phyloP scores from a whole-genome alignment of 73 alveolate genomes.

The Stentor roeselii region DNA sequence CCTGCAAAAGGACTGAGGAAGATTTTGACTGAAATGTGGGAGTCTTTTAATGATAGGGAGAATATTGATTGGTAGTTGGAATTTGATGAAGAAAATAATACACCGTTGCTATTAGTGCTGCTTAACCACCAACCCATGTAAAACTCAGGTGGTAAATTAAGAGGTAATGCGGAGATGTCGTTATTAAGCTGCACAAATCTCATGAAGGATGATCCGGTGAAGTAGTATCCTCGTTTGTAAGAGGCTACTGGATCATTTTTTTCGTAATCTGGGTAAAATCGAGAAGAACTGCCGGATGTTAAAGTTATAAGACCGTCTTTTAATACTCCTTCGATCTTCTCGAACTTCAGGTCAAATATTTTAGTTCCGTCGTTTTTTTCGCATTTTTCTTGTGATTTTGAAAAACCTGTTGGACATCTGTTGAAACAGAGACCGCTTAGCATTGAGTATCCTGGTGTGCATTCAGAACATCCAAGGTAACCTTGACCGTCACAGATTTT shows the following conservation, averaged over 20 bases:
- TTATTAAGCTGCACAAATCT: background rate
- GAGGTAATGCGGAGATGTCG: background rate
- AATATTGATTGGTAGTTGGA: too few species aligned
- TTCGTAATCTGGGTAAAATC: constrained; percentile 13
- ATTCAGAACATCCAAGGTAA: background rate
- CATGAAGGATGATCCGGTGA: background rate
- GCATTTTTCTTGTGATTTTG: background rate
- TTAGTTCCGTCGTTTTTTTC: background rate
- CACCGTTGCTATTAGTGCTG: background rate
- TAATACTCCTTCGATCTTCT: background rate
- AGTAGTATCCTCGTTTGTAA: background rate
- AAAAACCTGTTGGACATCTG: background rate
- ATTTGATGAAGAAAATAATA: too few species aligned
- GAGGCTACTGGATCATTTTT: constrained; percentile 3
- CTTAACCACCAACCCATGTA: background rate
- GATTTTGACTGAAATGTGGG: too few species aligned
- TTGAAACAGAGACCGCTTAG: background rate
- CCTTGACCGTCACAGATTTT: background rate
- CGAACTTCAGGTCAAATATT: background rate
- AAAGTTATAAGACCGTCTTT: background rate
- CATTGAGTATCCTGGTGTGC: background rate
- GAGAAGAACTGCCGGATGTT: background rate
- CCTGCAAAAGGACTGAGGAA: too few species aligned
- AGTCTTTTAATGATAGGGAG: too few species aligned
- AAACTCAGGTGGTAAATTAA: background rate